Evolutionary conservation across 2,329 filamentous ascomycete species (phyloP).

Genomic region (Trichophyton equinum): DNA sequence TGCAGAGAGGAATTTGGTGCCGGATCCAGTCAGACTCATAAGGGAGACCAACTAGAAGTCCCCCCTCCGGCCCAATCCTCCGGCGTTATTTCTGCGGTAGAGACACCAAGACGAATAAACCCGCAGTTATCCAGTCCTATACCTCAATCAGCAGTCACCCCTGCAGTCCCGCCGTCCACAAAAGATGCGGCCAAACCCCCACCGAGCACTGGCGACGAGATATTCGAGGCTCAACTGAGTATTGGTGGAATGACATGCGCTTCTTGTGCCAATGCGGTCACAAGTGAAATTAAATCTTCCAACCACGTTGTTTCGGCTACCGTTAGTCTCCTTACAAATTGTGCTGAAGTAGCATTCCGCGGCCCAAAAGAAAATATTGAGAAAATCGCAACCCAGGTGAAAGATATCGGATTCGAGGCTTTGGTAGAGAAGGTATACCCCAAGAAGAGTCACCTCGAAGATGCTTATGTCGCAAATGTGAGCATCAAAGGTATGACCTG

Average conservation of each 20-base stretch:
- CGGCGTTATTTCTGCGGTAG: neutral
- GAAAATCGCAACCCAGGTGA: conserved; percentile 37
- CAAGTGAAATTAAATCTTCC: conserved; percentile 44
- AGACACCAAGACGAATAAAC: neutral
- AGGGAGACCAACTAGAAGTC: neutral
- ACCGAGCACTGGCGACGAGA: conserved; percentile 10
- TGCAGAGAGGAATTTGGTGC: conserved; percentile 33
- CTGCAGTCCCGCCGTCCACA: neutral
- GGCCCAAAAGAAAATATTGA: conserved; percentile 36
- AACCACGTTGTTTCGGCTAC: conserved; percentile 46
- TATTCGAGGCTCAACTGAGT: conserved; percentile 27
- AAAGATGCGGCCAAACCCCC: neutral
- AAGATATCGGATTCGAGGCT: conserved; percentile 39
- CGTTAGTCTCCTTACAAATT: conserved; percentile 57
- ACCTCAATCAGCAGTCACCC: neutral
- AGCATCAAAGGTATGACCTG: conserved; percentile 48
- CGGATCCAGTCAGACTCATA: conserved; percentile 5
- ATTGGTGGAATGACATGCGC: conserved; percentile 65
- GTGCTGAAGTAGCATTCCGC: conserved; percentile 47
- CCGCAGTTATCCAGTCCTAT: neutral
- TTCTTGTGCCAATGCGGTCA: conserved; percentile 53
- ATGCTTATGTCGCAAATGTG: conserved; percentile 32
- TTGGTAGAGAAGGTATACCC: conserved; percentile 26
- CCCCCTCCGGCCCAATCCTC: neutral
- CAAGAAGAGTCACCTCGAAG: conserved; percentile 8